Percentiles rank a stretch among this genome's conserved stretches.
phyloP scores from a whole-genome alignment of 768 basidiomycete species.

The Chalciporus piperatus region DNA sequence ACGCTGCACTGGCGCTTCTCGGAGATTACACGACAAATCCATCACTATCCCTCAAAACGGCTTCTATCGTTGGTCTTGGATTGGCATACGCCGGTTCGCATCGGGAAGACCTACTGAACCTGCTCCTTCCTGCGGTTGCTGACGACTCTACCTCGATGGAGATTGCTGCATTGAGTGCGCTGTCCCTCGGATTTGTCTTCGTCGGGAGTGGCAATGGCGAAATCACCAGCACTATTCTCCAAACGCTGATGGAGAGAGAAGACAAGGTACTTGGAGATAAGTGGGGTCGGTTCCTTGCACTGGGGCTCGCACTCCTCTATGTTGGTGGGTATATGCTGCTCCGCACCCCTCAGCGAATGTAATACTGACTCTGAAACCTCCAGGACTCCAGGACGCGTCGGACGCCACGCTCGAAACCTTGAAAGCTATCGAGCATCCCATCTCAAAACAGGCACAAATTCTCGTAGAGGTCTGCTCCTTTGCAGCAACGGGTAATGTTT shows the following conservation, averaged over 20 bases:
- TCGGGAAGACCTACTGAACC: conserved; percentile 74
- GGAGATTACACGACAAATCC: conserved; percentile 89
- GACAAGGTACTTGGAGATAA: conserved; percentile 82
- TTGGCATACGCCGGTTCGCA: conserved; percentile 95
- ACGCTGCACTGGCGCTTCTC: conserved; percentile 87
- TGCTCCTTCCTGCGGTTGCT: conserved; percentile 77
- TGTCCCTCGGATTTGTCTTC: conserved; percentile 92
- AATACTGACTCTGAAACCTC: conserved; percentile 5
- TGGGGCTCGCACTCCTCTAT: conserved; percentile 88
- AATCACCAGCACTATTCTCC: conserved; percentile 82
- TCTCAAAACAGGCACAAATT: conserved; percentile 87
- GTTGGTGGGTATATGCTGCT: conserved; percentile 56
- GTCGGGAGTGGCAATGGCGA: conserved; percentile 96
- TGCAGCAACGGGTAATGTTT: conserved; percentile 92
- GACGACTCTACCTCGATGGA: conserved; percentile 89
- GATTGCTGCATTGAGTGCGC: conserved; percentile 77
- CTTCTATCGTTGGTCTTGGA: conserved; percentile 89
- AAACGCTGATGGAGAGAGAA: conserved; percentile 84
- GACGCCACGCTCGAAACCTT: conserved; percentile 93
- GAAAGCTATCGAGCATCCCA: conserved; percentile 89
- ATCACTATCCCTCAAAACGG: conserved; percentile 77
- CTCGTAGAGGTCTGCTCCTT: conserved; percentile 93
- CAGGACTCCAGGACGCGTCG: conserved; percentile 88
- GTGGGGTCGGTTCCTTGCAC: conserved; percentile 88
- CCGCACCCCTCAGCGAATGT: background rate